These are phyloP conservation scores for Kwoniella shandongensis DNA, from an alignment of 768 basidiomycete species.

Conservation along the genomic window DNA sequence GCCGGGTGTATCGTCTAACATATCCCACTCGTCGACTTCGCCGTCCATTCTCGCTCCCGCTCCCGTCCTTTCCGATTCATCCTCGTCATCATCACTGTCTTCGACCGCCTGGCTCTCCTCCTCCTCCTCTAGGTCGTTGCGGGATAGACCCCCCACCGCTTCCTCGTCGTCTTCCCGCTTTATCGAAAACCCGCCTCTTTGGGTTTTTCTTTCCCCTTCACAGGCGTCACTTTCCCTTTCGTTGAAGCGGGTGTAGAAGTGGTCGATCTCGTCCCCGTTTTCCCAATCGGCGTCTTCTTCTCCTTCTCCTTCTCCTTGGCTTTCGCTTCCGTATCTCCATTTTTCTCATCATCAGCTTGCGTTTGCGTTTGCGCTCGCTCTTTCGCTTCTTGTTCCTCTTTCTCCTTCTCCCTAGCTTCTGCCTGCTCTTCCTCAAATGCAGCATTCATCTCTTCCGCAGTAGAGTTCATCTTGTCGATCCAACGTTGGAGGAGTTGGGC, in stretches of 20 bases:
- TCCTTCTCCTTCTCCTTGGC: constrained; percentile 12
- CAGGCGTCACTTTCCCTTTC: background rate
- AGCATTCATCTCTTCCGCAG: constrained; percentile 93
- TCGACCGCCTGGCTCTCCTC: background rate
- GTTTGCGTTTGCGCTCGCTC: background rate
- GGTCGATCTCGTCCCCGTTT: background rate
- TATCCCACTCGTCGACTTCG: constrained; percentile 28
- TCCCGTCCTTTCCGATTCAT: background rate
- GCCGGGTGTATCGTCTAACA: constrained; percentile 13
- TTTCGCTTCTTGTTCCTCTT: background rate
- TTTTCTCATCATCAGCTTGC: background rate
- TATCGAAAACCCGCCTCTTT: constrained; percentile 38
- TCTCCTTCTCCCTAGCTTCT: constrained; percentile 1
- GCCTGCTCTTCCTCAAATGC: constrained; percentile 54
- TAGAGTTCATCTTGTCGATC: constrained; percentile 90
- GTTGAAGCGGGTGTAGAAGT: background rate
- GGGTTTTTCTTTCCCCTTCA: constrained; percentile 13
- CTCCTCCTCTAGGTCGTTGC: constrained; percentile 3
- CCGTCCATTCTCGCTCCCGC: background rate
- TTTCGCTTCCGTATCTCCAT: background rate
- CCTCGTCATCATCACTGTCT: constrained; percentile 2
- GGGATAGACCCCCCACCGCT: constrained; percentile 18
- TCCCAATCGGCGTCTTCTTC: background rate
- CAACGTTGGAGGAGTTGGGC: constrained; percentile 92
- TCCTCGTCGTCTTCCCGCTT: constrained; percentile 42